These are phyloP conservation scores for Lasiodiplodia hormozganensis DNA, from an alignment of 2,329 filamentous ascomycete species.

Conservation along the genomic window DNA sequence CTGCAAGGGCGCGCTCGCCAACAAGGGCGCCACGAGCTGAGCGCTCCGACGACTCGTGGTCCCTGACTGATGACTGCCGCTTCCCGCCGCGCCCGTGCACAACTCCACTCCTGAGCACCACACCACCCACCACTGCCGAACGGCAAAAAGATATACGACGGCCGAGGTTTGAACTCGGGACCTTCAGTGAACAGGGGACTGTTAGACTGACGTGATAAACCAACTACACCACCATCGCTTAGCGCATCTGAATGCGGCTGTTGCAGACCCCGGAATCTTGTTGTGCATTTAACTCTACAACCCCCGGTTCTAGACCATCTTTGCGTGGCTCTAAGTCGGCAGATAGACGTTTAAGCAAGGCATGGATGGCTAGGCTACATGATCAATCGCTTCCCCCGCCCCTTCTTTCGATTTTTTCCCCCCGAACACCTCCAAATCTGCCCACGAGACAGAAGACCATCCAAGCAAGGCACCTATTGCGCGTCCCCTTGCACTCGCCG, in stretches of 20 bases:
- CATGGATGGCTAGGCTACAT: not conserved
- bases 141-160: constrained; percentile 13
- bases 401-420: not conserved
- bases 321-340: too few relatives aligned
- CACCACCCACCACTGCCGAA: not conserved
- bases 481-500: not conserved
- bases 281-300: too few relatives aligned
- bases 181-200: constrained; percentile 30
- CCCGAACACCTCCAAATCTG: not conserved
- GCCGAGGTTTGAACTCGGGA: constrained; percentile 19
- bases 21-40: constrained; percentile 23
- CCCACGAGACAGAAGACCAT: not conserved
- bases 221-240: constrained; percentile 49
- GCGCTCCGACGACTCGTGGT: not conserved
- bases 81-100: not conserved
- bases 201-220: constrained; percentile 56
- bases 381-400: not conserved
- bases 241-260: not conserved
- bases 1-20: not conserved
- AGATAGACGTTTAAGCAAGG: not conserved
- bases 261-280: too few relatives aligned
- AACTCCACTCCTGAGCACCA: not conserved
- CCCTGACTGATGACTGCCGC: not conserved
- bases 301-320: too few relatives aligned
- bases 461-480: not conserved